Conservation (phyloP, 2,329 filamentous ascomycete species). For the Monilinia fructigena region DNA sequence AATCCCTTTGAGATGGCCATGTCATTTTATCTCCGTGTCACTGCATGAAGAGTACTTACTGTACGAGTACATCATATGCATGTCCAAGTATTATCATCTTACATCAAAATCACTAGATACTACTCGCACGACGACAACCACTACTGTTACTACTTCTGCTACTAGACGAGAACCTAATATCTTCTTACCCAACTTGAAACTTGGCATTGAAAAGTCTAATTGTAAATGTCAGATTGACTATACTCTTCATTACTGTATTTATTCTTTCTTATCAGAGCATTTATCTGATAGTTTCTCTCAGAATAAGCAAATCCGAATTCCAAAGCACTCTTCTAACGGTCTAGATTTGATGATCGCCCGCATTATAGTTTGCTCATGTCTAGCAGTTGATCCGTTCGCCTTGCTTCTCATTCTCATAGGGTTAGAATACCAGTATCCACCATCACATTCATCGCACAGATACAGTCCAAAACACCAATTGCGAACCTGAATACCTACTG, state of each 20-base stretch:
- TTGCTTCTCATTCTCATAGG: not conserved
- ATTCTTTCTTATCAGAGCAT: not conserved
- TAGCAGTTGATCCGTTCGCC: slow-evolving; percentile 3
- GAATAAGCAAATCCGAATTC: not conserved
- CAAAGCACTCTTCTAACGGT: not conserved
- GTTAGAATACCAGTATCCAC: not conserved
- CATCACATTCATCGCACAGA: not conserved
- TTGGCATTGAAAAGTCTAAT: not conserved
- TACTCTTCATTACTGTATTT: not conserved
- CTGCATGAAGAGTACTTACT: not conserved
- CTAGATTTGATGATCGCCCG: slow-evolving; percentile 8
- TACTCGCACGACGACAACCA: too few species aligned
- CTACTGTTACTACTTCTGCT: not conserved
- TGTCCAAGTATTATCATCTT: too few species aligned
- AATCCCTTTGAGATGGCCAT: not conserved
- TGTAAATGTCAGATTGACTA: not conserved
- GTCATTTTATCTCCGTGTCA: not conserved
- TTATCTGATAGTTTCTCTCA: not conserved
- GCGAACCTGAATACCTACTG: not conserved
- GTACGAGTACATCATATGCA: not conserved
- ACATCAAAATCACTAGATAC: not conserved
- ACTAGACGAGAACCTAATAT: not conserved
- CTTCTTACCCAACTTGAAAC: not conserved
- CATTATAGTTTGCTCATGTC: not conserved
- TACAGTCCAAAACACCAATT: not conserved